Percentiles rank a stretch among this genome's conserved stretches.
Evolutionary conservation across 2,329 filamentous ascomycete species (phyloP).

Genomic region (Onygenales sp.): DNA sequence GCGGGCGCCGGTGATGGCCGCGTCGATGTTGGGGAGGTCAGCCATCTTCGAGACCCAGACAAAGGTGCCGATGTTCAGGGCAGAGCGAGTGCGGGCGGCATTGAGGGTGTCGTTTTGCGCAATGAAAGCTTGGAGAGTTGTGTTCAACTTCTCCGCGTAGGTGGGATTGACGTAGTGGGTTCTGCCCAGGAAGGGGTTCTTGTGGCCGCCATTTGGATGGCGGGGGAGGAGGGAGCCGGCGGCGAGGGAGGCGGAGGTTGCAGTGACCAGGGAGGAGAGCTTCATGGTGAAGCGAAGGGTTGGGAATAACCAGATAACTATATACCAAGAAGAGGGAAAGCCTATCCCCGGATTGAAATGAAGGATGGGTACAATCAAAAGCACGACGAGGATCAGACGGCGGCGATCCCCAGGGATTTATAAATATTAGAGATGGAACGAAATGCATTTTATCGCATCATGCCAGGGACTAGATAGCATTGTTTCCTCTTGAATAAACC

Average conservation of each 20-base stretch:
- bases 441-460: no score
- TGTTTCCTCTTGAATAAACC: no score
- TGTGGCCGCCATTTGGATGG: background rate
- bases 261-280: background rate
- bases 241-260: background rate
- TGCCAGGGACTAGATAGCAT: no score
- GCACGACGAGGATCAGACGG: no score
- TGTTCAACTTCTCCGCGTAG: slow-evolving; percentile 34
- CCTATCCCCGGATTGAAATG: no score
- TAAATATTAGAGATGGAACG: no score
- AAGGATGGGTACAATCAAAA: no score
- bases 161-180: slow-evolving; percentile 40
- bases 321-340: no score
- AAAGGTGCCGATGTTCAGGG: slow-evolving; percentile 35
- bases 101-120: slow-evolving; percentile 28
- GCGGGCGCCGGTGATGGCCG: slow-evolving; percentile 32
- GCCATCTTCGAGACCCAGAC: slow-evolving; percentile 34
- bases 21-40: slow-evolving; percentile 29
- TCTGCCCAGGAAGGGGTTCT: slow-evolving; percentile 41
- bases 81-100: slow-evolving; percentile 28
- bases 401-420: no score
- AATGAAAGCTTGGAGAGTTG: slow-evolving; percentile 29
- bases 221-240: background rate
- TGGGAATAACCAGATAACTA: no score
- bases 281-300: background rate